Conservation (phyloP, 495 filamentous ascomycete species). For the Tuber brumale region DNA sequence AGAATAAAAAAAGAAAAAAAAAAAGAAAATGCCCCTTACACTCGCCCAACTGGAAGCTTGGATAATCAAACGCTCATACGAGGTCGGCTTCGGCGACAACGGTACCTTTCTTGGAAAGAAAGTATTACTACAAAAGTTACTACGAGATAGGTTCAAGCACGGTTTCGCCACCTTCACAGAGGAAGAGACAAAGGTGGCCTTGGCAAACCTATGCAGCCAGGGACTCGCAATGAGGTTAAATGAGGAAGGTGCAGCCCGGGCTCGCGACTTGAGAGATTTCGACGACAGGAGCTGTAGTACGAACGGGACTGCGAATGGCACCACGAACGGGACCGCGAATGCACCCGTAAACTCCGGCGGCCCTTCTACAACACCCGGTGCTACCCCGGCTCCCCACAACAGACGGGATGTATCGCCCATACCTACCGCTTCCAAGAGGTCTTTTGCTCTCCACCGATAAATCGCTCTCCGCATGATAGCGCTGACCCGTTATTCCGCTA, state of each 20-base stretch:
- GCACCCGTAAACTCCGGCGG: not conserved
- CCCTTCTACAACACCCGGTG: not conserved
- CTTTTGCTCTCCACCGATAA: not conserved
- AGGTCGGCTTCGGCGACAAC: conserved; percentile 9
- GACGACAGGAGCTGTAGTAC: not conserved
- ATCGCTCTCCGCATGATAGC: not conserved
- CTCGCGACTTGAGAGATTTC: not conserved
- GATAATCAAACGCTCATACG: conserved; percentile 10
- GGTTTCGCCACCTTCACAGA: not conserved
- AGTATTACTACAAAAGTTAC: conserved; percentile 1
- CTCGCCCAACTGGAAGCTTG: not conserved
- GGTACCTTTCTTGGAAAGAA: conserved; percentile 4
- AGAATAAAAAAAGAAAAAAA: not conserved
- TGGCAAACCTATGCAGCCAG: not conserved
- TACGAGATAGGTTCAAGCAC: not conserved
- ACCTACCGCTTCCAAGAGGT: not conserved
- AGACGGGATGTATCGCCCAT: not conserved
- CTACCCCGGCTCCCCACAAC: not conserved
- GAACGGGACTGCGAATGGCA: not conserved
- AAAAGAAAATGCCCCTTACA: not conserved
- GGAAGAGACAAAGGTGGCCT: not conserved
- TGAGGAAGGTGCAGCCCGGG: not conserved
- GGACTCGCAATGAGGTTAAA: not conserved
- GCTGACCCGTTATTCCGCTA: not conserved
- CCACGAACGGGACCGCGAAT: too few relatives aligned